Percentiles rank a stretch among this genome's conserved stretches.
These are phyloP conservation scores for Fusarium torreyae DNA, from an alignment of 2,329 filamentous ascomycete genomes.

Conservation along the genomic window DNA sequence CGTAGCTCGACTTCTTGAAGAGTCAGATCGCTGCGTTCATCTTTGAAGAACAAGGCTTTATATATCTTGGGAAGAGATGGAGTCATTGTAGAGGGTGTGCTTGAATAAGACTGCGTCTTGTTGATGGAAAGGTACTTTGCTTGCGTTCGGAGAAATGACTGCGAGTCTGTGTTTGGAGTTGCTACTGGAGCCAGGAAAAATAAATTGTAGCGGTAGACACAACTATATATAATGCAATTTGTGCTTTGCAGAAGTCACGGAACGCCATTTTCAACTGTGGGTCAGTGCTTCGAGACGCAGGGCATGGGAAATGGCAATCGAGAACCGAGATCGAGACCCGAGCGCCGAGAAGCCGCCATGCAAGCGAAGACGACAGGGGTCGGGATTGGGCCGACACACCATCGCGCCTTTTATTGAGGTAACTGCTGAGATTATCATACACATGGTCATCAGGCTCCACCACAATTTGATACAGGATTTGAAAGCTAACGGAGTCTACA, in stretches of 20 bases:
- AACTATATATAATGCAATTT: too few species aligned
- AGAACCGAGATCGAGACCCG: constrained; percentile 1
- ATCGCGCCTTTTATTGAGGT: too few species aligned
- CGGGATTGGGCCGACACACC: too few species aligned
- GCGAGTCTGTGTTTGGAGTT: too few species aligned
- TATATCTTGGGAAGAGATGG: constrained; percentile 72
- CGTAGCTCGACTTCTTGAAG: constrained; percentile 73
- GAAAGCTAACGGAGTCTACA: too few species aligned
- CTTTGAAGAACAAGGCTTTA: constrained; percentile 74
- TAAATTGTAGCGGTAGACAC: too few species aligned
- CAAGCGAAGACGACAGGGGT: not conserved
- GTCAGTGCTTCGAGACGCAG: accelerated
- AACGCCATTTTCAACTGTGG: accelerated
- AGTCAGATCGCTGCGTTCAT: constrained; percentile 64
- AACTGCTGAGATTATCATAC: too few species aligned
- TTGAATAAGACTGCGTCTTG: not conserved
- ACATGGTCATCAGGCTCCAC: too few species aligned
- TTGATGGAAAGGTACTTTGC: not conserved
- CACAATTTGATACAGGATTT: too few species aligned
- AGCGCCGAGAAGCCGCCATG: constrained; percentile 1
- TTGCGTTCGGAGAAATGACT: too few species aligned
- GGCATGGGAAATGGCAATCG: not conserved
- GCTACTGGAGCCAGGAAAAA: too few species aligned
- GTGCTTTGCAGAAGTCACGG: accelerated
- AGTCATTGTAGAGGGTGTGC: constrained; percentile 20